Base-by-base conservation (phyloP, 2,329 filamentous ascomycete species). In the Huntiella bhutanensis region DNA sequence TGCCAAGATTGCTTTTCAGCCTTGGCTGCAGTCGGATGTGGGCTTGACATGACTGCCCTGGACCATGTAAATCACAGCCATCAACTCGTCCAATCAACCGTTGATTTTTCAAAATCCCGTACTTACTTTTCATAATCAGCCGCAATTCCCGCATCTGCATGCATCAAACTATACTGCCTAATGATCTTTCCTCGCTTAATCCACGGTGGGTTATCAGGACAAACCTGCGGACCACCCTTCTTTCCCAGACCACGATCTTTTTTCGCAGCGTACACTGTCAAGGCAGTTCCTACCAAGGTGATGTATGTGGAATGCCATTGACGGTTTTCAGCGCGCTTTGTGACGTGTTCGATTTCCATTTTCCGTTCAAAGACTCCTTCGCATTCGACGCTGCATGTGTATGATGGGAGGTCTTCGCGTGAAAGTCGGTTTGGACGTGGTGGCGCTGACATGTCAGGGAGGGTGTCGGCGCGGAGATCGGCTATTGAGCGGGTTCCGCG, bases 101-200 rank as follows among this genome's bases (percentile, higher is more conserved):
- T 32, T 15, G 17, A 32, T 32, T 6, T 33, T 36, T 7, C 12
- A n/a, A 33, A 10, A 41, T 19, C 8, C n/a, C 19, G 28, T 46
- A 65, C 71, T 54, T 60, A 77, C 70, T 83, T 82, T 54, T 71
- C 68, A 57, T 82, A 80, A 59, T 86, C 81, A 12, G 75, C 71
- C 7, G 82, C 81, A 51, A 85, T 71, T 8, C 81, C 81, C 16
- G 80, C 73, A 59, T 86, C 81, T 16, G 80, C 81, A 56, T 85
- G 77, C 52, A 83, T 71, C 41, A 86, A 65, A 45, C 75, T 80
- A 57, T 83, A 86, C n/a, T 69, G 71, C 57, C 68, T 73, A 52
- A 83, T 63, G 34, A 84, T 60, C 47, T 65, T 66, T 15, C 71
- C 72, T 50, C 62, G 67, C 52, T 62, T 69, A 38, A 70, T 59